phyloP scores from a whole-genome alignment of 176 grass and related monocot species.

The Chloris gayana region DNA sequence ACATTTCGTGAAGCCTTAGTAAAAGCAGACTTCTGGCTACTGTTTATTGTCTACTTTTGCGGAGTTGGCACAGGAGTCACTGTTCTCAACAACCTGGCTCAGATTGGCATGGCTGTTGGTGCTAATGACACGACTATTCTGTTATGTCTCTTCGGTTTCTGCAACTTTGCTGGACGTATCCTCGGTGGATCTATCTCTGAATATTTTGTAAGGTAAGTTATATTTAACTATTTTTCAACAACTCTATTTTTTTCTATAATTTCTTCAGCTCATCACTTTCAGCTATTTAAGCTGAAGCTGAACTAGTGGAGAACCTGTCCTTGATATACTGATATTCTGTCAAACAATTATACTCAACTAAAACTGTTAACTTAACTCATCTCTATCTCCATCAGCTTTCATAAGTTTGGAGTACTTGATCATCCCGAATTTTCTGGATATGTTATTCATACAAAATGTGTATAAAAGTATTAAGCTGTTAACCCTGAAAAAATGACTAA shows the following conservation, averaged over 20 bases:
- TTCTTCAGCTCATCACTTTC: neutral
- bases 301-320: neutral
- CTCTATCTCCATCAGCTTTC: neutral
- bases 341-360: neutral
- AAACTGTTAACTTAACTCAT: neutral
- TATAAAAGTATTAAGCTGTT: neutral
- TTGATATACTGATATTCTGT: constrained; percentile 8
- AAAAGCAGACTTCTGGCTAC: constrained; percentile 90
- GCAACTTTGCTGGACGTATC: constrained; percentile 86
- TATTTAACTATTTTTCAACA: constrained; percentile 16
- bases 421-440: neutral
- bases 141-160: constrained; percentile 80
- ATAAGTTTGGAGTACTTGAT: neutral
- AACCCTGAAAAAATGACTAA: neutral
- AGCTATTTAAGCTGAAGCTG: constrained; percentile 21
- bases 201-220: constrained; percentile 79
- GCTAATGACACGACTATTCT: constrained; percentile 77
- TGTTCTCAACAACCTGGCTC: constrained; percentile 93
- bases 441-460: neutral
- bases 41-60: constrained; percentile 80
- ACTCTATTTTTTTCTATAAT: neutral
- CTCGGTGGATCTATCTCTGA: constrained; percentile 78
- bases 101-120: constrained; percentile 84
- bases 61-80: constrained; percentile 94
- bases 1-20: constrained; percentile 84